A percentile compares a stretch with the other conserved stretches of the same genome.
Evolutionary conservation across 2,329 filamentous ascomycete species (phyloP).

Genomic region (Chrysoporthe austroafricana): DNA sequence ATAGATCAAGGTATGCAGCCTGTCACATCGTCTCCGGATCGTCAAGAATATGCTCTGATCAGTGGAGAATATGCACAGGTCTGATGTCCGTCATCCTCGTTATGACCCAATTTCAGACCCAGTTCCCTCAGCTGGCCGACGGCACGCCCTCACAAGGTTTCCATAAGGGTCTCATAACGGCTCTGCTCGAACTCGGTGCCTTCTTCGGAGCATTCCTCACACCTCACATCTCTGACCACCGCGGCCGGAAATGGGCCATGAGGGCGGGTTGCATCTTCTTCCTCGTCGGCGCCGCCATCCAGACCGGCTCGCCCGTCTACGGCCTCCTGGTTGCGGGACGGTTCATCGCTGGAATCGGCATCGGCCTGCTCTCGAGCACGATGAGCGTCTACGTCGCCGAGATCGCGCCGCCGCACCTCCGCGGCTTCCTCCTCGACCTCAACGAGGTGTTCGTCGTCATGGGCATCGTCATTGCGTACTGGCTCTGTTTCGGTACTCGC

Average conservation of each 20-base stretch:
- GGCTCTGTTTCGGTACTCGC: constrained; percentile 29
- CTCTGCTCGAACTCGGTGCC: neutral
- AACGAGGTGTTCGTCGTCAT: constrained; percentile 30
- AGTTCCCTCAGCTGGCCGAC: constrained; percentile 18
- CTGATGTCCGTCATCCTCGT: constrained; percentile 19
- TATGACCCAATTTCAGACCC: constrained; percentile 18
- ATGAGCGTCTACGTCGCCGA: constrained; percentile 32
- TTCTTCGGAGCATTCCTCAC: neutral
- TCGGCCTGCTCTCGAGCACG: constrained; percentile 7
- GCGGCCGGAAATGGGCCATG: neutral
- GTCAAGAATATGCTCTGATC: no score
- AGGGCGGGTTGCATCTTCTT: neutral
- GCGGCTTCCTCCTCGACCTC: constrained; percentile 34
- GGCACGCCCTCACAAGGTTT: constrained; percentile 15
- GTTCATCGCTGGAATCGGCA: constrained; percentile 2
- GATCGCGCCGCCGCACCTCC: constrained; percentile 34
- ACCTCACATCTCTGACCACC: constrained; percentile 1
- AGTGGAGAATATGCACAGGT: neutral
- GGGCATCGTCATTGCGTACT: constrained; percentile 36
- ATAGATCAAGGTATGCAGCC: constrained; percentile 29
- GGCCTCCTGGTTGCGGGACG: neutral
- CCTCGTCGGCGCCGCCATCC: constrained; percentile 1
- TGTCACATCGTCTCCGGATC: no score
- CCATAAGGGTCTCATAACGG: constrained; percentile 16
- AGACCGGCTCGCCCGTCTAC: neutral